These are phyloP conservation scores for Backusella parvicylindrica DNA, from an alignment of 192 early-diverging fungal genomes.

Conservation along the genomic window DNA sequence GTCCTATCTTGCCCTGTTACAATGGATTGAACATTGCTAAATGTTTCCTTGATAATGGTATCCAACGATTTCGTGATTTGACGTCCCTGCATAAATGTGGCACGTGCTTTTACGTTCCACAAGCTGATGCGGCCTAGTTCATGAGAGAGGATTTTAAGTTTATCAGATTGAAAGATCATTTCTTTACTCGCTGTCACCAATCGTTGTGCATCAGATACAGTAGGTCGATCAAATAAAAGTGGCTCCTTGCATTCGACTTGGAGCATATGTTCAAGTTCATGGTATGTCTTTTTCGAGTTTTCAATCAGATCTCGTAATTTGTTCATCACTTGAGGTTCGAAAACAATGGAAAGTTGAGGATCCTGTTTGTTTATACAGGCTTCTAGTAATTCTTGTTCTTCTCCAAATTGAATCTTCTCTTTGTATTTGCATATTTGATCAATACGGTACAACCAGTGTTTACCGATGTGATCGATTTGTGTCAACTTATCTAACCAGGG, in stretches of 20 bases:
- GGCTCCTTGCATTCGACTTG: background rate
- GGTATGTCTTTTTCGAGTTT: constrained; percentile 1
- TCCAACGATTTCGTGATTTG: constrained; percentile 2
- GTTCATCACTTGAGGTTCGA: constrained; percentile 33
- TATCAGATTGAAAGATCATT: background rate
- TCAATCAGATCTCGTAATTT: constrained; percentile 44
- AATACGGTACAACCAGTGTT: background rate
- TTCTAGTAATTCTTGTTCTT: background rate
- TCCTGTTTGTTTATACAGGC: background rate
- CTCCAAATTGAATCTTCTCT: background rate
- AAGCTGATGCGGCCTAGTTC: background rate
- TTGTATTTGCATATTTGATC: constrained; percentile 5
- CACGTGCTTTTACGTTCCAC: constrained; percentile 7
- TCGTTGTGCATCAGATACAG: background rate
- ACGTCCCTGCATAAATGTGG: background rate
- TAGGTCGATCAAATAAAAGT: background rate
- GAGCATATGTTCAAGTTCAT: background rate
- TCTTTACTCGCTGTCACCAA: background rate
- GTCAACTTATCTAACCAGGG: background rate
- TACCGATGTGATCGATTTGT: background rate
- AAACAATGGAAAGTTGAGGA: background rate
- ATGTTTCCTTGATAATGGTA: background rate
- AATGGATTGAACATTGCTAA: background rate
- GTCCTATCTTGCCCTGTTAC: background rate
- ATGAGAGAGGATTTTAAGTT: background rate